Percentiles rank a stretch among this genome's conserved stretches.
Conservation (phyloP, 257 asterid genomes). For the Capsicum rhomboideum region DNA sequence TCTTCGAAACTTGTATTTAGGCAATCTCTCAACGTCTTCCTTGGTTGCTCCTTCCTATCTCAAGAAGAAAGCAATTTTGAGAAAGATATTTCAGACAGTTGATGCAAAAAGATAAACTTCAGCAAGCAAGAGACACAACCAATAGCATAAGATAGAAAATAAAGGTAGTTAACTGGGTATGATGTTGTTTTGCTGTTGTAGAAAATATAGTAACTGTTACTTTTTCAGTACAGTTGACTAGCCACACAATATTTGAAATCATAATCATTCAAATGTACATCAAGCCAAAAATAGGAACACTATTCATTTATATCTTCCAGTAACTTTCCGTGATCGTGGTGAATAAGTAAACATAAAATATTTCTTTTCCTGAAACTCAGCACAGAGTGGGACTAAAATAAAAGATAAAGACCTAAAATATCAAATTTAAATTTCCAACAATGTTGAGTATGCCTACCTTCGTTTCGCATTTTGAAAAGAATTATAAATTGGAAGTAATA, state of each 20-base stretch:
- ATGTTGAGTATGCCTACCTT: neutral
- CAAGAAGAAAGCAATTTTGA: neutral
- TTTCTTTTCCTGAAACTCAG: neutral
- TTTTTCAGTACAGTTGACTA: neutral
- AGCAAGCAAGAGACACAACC: neutral
- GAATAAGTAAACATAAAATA: neutral
- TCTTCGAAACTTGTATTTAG: constrained; percentile 71
- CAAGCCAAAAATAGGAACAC: neutral
- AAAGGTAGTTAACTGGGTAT: neutral
- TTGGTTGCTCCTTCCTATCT: constrained; percentile 96
- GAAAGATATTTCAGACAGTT: neutral
- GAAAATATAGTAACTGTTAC: neutral
- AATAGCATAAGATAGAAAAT: neutral
- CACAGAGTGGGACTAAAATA: neutral
- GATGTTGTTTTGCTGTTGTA: too few relatives aligned
- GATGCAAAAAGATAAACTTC: neutral
- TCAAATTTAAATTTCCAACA: neutral
- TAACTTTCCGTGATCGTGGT: neutral
- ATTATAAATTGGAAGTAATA: neutral
- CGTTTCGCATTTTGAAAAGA: neutral
- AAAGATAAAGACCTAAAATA: neutral
- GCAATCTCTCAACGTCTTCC: constrained; percentile 88
- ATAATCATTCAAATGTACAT: neutral
- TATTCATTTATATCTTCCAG: neutral
- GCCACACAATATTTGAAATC: neutral